These are phyloP conservation scores for Calycina marina DNA, from an alignment of 2,329 filamentous ascomycete genomes.

Conservation along the genomic window DNA sequence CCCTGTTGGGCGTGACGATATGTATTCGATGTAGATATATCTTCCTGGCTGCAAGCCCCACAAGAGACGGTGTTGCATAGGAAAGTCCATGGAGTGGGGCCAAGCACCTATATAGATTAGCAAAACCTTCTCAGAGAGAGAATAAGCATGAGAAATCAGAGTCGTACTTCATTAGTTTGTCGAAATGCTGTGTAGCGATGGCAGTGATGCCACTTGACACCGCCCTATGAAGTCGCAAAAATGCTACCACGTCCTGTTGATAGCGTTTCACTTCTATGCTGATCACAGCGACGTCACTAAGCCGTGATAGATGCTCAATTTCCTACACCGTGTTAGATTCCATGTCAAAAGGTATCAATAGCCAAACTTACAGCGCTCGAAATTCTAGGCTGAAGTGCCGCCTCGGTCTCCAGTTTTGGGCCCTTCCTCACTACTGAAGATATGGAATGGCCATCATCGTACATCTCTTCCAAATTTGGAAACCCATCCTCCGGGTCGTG, in stretches of 20 bases:
- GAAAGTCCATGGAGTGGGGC: slow-evolving; percentile 68
- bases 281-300: slow-evolving; percentile 43
- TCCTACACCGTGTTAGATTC: slow-evolving; percentile 14
- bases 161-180: slow-evolving; percentile 44
- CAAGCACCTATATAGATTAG: slow-evolving; percentile 39
- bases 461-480: slow-evolving; percentile 54
- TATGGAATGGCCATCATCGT: slow-evolving; percentile 19
- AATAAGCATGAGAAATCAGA: slow-evolving; percentile 1
- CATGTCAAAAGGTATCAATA: not conserved
- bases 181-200: slow-evolving; percentile 63
- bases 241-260: slow-evolving; percentile 74
- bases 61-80: slow-evolving; percentile 72
- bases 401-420: slow-evolving; percentile 7
- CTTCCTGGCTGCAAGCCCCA: slow-evolving; percentile 70
- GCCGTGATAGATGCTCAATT: slow-evolving; percentile 26
- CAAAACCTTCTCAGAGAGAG: not conserved
- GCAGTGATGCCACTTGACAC: slow-evolving; percentile 68
- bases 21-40: slow-evolving; percentile 75
- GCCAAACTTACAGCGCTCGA: slow-evolving; percentile 12
- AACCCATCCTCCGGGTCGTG: slow-evolving; percentile 61
- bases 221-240: slow-evolving; percentile 76
- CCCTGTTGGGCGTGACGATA: slow-evolving; percentile 52
- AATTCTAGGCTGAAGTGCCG: slow-evolving; percentile 13
- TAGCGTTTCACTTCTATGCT: slow-evolving; percentile 72
- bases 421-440: slow-evolving; percentile 22